These are phyloP conservation scores for Candida nemodendra DNA, from an alignment of 805 yeast species.

Conservation along the genomic window DNA sequence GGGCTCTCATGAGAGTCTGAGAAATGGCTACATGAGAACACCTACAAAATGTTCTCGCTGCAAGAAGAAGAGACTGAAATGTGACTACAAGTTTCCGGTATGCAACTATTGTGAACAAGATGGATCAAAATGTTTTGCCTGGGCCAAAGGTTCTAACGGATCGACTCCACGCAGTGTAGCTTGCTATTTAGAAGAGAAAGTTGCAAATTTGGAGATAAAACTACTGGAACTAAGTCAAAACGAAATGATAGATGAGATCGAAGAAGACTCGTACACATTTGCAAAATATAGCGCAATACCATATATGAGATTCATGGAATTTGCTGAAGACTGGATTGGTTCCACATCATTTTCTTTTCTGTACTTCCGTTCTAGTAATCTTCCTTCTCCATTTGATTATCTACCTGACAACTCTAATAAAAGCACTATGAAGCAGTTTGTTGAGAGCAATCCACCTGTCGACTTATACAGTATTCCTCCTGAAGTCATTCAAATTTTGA, in stretches of 20 bases:
- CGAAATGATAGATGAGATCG: conserved; percentile 4
- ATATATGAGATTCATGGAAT: conserved; percentile 4
- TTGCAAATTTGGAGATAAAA: conserved; percentile 11
- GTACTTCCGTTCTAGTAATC: conserved; percentile 9
- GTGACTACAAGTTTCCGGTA: conserved; percentile 11
- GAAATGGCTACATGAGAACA: conserved; percentile 2
- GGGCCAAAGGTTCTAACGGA: conserved; percentile 8
- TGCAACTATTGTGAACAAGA: conserved; percentile 7
- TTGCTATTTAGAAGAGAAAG: conserved; percentile 5
- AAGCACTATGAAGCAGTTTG: conserved; percentile 9
- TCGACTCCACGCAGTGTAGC: conserved; percentile 12
- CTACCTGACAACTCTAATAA: conserved; percentile 3
- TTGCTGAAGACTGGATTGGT: conserved; percentile 4
- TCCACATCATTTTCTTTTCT: conserved; percentile 4
- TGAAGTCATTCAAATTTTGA: conserved; percentile 7
- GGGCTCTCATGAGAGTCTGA: background rate
- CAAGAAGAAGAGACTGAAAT: conserved; percentile 6
- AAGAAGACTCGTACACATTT: conserved; percentile 8
- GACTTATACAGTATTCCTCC: conserved; percentile 10
- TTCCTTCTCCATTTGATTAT: conserved; percentile 14
- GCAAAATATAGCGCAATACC: conserved; percentile 11
- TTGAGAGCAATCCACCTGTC: conserved; percentile 12
- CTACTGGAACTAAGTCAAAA: conserved; percentile 6
- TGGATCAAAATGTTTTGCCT: conserved; percentile 9
- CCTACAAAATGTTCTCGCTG: conserved; percentile 14